Evolutionary conservation across 1,284 basidiomycete genomes (phyloP).

Genomic region (Cutaneotrichosporon dermatis): DNA sequence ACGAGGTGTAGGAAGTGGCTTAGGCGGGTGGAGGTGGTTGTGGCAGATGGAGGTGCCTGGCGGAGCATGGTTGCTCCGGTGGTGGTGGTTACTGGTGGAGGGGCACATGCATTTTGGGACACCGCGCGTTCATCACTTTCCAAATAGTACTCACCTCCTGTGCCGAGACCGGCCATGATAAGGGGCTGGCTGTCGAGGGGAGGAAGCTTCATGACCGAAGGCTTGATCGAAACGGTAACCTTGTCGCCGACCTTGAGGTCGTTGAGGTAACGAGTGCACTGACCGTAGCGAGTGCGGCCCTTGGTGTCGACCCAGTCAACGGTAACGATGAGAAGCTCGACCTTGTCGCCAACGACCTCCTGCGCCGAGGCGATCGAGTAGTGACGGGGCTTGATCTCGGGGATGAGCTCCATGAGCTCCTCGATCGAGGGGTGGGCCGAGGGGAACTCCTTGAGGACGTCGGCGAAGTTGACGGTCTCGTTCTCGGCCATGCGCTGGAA

Average conservation of each 20-base stretch:
- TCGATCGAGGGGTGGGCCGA: conserved; percentile 77
- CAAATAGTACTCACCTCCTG: conserved; percentile 50
- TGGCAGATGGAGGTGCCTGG: no score
- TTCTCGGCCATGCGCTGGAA: conserved; percentile 95
- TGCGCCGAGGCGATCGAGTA: conserved; percentile 97
- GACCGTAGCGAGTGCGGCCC: conserved; percentile 77
- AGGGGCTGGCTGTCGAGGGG: conserved; percentile 79
- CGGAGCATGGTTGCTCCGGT: no score
- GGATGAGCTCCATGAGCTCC: conserved; percentile 78
- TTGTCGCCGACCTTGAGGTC: conserved; percentile 78
- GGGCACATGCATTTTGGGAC: no score
- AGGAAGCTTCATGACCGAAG: conserved; percentile 98
- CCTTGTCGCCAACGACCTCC: conserved; percentile 86
- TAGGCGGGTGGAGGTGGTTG: no score
- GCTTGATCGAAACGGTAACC: conserved; percentile 96
- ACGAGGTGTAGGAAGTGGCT: no score
- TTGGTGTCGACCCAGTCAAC: conserved; percentile 87
- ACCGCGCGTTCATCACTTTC: no score
- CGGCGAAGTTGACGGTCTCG: conserved; percentile 91
- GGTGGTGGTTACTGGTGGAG: no score
- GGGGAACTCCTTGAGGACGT: conserved; percentile 74
- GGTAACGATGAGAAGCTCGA: conserved; percentile 91
- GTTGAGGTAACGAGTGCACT: conserved; percentile 93
- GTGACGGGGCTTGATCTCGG: conserved; percentile 94
- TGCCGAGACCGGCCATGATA: conserved; percentile 98